Percentiles rank a stretch among this genome's conserved stretches.
These are phyloP conservation scores for Claviceps monticola DNA, from an alignment of 2,329 filamentous ascomycete species.

Conservation along the genomic window DNA sequence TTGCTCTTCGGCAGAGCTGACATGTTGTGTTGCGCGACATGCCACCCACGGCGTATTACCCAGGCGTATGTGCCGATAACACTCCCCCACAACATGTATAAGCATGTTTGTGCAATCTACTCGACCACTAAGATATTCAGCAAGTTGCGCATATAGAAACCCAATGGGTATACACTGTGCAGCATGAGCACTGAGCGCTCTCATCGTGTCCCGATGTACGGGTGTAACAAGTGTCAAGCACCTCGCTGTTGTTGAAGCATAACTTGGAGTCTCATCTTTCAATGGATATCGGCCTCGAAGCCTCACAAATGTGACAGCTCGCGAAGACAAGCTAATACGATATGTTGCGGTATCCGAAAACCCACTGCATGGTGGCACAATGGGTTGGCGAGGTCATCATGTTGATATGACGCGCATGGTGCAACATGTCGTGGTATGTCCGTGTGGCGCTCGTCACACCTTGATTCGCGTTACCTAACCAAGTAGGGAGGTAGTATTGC, in stretches of 20 bases:
- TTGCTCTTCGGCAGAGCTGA: constrained; percentile 23
- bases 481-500: too few relatives aligned
- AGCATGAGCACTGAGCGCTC: too few relatives aligned
- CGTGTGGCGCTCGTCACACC: neutral
- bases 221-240: too few relatives aligned
- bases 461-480: too few relatives aligned
- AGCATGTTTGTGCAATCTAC: neutral
- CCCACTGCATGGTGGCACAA: neutral
- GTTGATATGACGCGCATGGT: constrained; percentile 4
- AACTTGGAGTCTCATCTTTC: too few relatives aligned
- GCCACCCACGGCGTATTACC: constrained; percentile 20
- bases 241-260: too few relatives aligned
- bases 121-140: too few relatives aligned
- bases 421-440: neutral
- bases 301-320: too few relatives aligned
- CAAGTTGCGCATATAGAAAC: too few relatives aligned
- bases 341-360: neutral
- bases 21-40: constrained; percentile 23
- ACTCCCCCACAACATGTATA: neutral
- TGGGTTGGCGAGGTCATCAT: neutral
- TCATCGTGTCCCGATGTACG: too few relatives aligned
- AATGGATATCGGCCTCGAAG: too few relatives aligned
- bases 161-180: too few relatives aligned
- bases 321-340: neutral
- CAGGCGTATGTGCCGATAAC: neutral